A percentile compares a stretch with the other conserved stretches of the same genome.
Conservation (phyloP, 345 rosid genomes). For the Syzygium grande region DNA sequence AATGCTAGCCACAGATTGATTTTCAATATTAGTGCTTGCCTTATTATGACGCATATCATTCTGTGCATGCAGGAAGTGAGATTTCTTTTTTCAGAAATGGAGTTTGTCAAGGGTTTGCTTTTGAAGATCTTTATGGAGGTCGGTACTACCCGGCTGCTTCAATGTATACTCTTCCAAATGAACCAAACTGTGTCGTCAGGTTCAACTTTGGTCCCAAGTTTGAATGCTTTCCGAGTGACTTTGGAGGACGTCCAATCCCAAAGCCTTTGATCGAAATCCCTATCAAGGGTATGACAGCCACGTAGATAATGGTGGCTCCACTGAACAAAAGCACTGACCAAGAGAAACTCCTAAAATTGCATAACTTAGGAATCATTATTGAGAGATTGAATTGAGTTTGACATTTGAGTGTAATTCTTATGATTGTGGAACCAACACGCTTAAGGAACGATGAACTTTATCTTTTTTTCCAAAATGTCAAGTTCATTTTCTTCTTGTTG, state of each 20-base stretch:
- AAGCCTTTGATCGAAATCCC: conserved; percentile 75
- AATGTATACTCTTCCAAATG: conserved; percentile 92
- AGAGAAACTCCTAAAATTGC: neutral
- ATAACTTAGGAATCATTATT: neutral
- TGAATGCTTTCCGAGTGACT: conserved; percentile 56
- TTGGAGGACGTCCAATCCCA: conserved; percentile 65
- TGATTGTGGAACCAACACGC: neutral
- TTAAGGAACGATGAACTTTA: neutral
- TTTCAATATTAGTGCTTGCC: neutral
- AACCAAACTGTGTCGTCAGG: conserved; percentile 76
- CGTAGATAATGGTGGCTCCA: conserved; percentile 29
- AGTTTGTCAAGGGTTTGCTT: conserved; percentile 84
- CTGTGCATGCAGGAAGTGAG: conserved; percentile 63
- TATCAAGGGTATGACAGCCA: conserved; percentile 57
- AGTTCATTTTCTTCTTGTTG: neutral
- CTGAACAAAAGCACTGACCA: conserved; percentile 34
- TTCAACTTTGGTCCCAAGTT: conserved; percentile 94
- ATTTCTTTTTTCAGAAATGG: conserved; percentile 93
- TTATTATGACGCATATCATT: neutral
- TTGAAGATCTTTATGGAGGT: conserved; percentile 71
- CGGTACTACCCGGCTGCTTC: conserved; percentile 98
- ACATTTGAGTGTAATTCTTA: conserved; percentile 8
- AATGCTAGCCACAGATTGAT: neutral
- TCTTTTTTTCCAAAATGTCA: neutral
- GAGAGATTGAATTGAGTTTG: conserved; percentile 5